Evolutionary conservation across 495 filamentous ascomycete species (phyloP), one percentile per base, ranked within the genome.

Genomic region (Xylaria intraflava): DNA sequence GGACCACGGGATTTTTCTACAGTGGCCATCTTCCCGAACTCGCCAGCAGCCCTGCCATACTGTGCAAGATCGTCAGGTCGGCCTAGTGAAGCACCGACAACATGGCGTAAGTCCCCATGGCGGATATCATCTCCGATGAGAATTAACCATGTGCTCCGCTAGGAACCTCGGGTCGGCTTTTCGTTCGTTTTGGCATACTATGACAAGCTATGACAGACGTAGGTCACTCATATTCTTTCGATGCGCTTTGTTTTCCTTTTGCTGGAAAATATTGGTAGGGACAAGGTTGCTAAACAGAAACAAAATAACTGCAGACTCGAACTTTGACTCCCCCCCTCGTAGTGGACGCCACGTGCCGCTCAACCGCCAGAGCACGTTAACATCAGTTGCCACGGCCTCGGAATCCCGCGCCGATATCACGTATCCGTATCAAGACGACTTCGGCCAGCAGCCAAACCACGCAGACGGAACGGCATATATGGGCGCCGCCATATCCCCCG

Each of bases 161-260:
- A 55, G 46, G 16, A 56, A 51, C 39, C 40, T 91, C 56, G 76
- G 78, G 50, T 74, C 75, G 47, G 73, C 80, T 69, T 83, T 87
- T 71, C 81, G 82, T 60, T 87, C 86, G 58, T 89, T 96, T 72
- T 96, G 92, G 92, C 92, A 97, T 78, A 86, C 89, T 48, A 93
- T 96, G 89, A 95, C 90, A 65, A 80, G 77, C 57, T 66, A 80
- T 68, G 78, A 82, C 67, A 69, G 78, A 71, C 78, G 78, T 82
- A 55, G 66, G 78, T 71, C 20, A 58, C 63, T 6, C 17, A 23
- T 10, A n/a, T n/a, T n/a, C n/a, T n/a, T n/a, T n/a, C n/a, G n/a
- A n/a, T n/a, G n/a, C n/a, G n/a, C n/a, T n/a, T n/a, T n/a, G n/a
- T n/a, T n/a, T n/a, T n/a, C n/a, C n/a, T n/a, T 19, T 9, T 38